Evolutionary conservation across 2,329 filamentous ascomycete genomes (phyloP).

Genomic region (Paecilomyces dactylethromorphus): DNA sequence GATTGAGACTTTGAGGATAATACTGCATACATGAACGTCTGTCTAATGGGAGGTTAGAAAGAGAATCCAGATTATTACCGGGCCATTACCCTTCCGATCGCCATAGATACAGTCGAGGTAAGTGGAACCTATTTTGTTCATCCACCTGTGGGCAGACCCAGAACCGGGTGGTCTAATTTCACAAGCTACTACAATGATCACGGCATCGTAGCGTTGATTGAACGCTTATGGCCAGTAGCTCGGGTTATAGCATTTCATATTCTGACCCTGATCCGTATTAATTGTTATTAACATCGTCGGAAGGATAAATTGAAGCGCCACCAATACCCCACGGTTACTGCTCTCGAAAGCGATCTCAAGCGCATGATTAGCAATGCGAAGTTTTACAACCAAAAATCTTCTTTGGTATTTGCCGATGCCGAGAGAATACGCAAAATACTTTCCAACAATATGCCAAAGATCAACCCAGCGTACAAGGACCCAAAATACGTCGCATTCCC

Average conservation of each 20-base stretch:
- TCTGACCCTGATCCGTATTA: background rate
- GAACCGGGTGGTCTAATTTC: background rate
- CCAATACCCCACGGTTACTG: constrained; percentile 64
- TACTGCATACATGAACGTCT: background rate
- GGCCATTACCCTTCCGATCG: constrained; percentile 69
- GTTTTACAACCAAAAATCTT: constrained; percentile 69
- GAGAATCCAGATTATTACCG: constrained; percentile 69
- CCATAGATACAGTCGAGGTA: constrained; percentile 67
- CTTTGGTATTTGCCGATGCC: constrained; percentile 71
- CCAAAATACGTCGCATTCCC: constrained; percentile 64
- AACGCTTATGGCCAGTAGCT: background rate
- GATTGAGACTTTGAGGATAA: background rate
- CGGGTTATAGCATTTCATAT: background rate
- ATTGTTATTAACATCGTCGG: background rate
- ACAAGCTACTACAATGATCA: background rate
- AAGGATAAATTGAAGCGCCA: constrained; percentile 60
- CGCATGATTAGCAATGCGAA: constrained; percentile 84
- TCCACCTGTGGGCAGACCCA: background rate
- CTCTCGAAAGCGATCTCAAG: constrained; percentile 79
- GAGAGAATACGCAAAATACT: constrained; percentile 80
- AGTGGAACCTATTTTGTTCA: constrained; percentile 7
- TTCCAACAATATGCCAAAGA: constrained; percentile 80
- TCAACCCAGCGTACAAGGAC: constrained; percentile 74
- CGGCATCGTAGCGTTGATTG: background rate
- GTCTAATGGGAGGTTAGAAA: constrained; percentile 31